Base-by-base conservation (phyloP, 192 early-diverging fungal species). In the Pecoramyces ruminantium region DNA sequence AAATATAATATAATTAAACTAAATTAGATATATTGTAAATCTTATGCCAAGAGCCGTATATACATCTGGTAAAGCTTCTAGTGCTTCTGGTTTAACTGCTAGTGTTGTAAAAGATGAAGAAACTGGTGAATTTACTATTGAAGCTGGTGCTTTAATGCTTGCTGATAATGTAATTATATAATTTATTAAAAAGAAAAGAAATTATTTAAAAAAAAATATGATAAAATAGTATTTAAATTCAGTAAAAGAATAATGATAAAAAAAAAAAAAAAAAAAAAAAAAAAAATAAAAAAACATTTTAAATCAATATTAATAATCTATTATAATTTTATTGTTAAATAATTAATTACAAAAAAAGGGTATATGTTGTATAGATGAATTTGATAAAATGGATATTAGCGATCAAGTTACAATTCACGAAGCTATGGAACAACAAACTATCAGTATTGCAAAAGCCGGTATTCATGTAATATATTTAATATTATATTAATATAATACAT, bases 371-470 rank as follows among this genome's bases (percentile, higher is more conserved):
- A 99, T 99, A 81, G 97, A 99, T 85, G 97, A 98, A 84, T 98
- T 98, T 86, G 96, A 98, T 85, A 99, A 99, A 88, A 99, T 99
- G 97, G 95, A 97, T 77, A 82, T 96, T 14, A 87, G 87, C 77
- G 97, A 99, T 87, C 96, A 97, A 85, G 96, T 98, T n/a, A 96
- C 97, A 30, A 99, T 99, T 88, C 97, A 99, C 90, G 97, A 99
- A 87, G 97, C 96, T 15, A 99, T 99, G 97, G 96, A 98, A 86
- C 97, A 99, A 88, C 97, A 99, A 85, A 99, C 96, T 13, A 99
- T 97, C 80, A 92, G 92, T 17, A 97, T 98, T 82, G 94, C 96
- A 78, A 98, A 98, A 85, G 96, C 96, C 38, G 96, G 96, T 67
- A 96, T 97, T 83, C 96, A 98, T 82, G 83, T 77, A 80, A 79